Conservation (phyloP, 805 yeast genomes). For the Millerozyma acaciae region DNA sequence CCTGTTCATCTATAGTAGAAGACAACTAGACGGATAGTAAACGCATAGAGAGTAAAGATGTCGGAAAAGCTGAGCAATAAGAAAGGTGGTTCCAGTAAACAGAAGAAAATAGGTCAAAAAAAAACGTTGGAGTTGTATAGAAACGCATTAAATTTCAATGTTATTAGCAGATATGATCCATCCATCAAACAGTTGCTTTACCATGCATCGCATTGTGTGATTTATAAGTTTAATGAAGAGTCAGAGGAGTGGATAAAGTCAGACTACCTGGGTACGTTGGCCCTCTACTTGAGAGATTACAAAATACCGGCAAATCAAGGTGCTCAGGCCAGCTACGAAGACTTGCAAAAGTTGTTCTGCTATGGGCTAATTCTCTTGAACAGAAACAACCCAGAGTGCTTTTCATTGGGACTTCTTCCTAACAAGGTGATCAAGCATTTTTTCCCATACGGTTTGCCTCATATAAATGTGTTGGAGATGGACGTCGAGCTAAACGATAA, state of each 20-base stretch:
- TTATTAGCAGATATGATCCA: slow-evolving; percentile 74
- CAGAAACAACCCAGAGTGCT: slow-evolving; percentile 64
- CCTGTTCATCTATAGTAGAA: no score
- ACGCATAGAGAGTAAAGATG: no score
- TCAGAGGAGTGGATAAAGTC: slow-evolving; percentile 66
- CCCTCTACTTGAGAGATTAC: slow-evolving; percentile 55
- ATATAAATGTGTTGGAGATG: slow-evolving; percentile 41
- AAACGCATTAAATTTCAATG: slow-evolving; percentile 69
- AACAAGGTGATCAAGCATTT: slow-evolving; percentile 45
- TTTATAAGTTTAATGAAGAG: slow-evolving; percentile 57
- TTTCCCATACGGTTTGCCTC: slow-evolving; percentile 32
- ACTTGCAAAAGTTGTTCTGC: slow-evolving; percentile 46
- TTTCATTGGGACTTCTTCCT: slow-evolving; percentile 65
- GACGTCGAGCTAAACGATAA: slow-evolving; percentile 67
- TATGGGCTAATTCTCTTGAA: slow-evolving; percentile 71
- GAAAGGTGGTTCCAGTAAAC: no score
- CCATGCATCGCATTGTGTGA: slow-evolving; percentile 67
- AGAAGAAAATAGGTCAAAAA: no score
- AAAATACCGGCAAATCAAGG: slow-evolving; percentile 18
- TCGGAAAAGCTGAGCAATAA: no score
- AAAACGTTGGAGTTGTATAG: slow-evolving; percentile 58
- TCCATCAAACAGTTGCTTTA: slow-evolving; percentile 62
- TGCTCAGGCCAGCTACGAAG: slow-evolving; percentile 17
- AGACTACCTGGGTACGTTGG: slow-evolving; percentile 67
- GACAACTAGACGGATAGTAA: no score